Percentiles rank a stretch among this genome's conserved stretches.
Conservation (phyloP, 306 rosid genomes). For the Acacia confusa region DNA sequence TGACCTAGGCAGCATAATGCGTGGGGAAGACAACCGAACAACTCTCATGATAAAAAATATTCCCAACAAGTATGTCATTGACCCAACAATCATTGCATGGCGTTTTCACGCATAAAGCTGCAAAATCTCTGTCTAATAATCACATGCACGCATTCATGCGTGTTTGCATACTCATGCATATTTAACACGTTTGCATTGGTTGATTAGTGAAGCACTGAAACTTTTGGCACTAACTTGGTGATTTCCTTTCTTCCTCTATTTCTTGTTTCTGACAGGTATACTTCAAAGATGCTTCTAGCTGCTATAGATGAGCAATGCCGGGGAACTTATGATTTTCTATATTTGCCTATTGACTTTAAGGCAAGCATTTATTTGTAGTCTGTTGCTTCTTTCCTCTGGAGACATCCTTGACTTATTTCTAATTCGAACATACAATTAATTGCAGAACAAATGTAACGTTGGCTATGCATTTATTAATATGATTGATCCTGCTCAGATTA, state of each 20-base stretch:
- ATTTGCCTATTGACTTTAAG: constrained; percentile 78
- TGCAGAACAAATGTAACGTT: constrained; percentile 83
- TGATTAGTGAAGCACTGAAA: constrained; percentile 9
- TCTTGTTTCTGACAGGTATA: constrained; percentile 43
- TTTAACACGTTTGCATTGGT: constrained; percentile 14
- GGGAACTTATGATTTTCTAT: constrained; percentile 77
- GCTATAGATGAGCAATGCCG: constrained; percentile 75
- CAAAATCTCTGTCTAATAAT: not conserved
- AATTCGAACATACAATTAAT: constrained; percentile 8
- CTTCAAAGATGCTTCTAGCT: constrained; percentile 83
- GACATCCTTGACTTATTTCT: constrained; percentile 19
- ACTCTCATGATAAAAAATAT: constrained; percentile 78
- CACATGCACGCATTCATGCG: not conserved
- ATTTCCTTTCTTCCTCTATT: constrained; percentile 2
- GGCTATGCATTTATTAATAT: constrained; percentile 82
- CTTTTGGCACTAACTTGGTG: not conserved
- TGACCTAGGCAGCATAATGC: constrained; percentile 57
- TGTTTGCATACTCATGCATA: constrained; percentile 10
- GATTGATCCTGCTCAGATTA: constrained; percentile 64
- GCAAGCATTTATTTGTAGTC: constrained; percentile 40
- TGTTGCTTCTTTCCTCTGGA: constrained; percentile 9
- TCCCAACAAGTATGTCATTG: constrained; percentile 65
- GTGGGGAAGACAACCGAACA: constrained; percentile 66
- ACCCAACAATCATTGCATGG: not conserved
- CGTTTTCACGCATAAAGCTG: not conserved